Evolutionary conservation across 1,284 basidiomycete genomes (phyloP), one percentile per base, ranked within the genome.

Genomic region (Moniliophthora roreri): DNA sequence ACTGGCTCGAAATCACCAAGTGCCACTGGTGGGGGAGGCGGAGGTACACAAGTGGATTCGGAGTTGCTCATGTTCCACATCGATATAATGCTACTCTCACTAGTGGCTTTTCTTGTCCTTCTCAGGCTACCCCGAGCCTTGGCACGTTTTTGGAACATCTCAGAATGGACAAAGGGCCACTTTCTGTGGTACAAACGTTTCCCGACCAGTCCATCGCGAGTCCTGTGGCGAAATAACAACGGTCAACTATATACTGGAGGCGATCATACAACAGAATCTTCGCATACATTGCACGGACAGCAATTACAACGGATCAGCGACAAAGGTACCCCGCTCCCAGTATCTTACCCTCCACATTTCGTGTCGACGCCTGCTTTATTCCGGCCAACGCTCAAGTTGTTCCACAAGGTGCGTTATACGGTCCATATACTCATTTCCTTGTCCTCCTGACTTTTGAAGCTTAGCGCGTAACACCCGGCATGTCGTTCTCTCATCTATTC

Each of bases 401-500:
- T 80, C 39, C 71, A 73, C 2, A 56, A 61, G 23, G 28, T 32
- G 11, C n/a, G n/a, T n/a, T n/a, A n/a, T n/a, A n/a, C n/a, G 28
- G 28, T 32, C 28, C 11, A 6, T 32, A 32, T 32, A 6, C 11
- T 32, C 11, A 32, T 32, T 11, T 32, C 11, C 28, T 6, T 11
- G 28, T 6, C 28, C 28, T 32, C 11, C 28, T 32, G 28, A 32
- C 28, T 32, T 6, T 32, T 32, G 7, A n/a, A n/a, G 6, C 11
- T 32, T 11, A 32, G 28, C 66, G 75, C 37, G 50, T 85, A 41
- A 58, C 71, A 2, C 72, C 77, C n/a, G 77, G 80, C n/a, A 77
- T 81, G 55, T 77, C 79, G 15, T 49, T 82, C 6, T 72, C 74
- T 2, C 82, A 84, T 62, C 62, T 72, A n/a, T 20, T 79, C 21